A percentile compares a stretch with the other conserved stretches of the same genome.
These are phyloP conservation scores for Evansstolkia leycettana DNA, from an alignment of 495 filamentous ascomycete genomes.

Conservation along the genomic window DNA sequence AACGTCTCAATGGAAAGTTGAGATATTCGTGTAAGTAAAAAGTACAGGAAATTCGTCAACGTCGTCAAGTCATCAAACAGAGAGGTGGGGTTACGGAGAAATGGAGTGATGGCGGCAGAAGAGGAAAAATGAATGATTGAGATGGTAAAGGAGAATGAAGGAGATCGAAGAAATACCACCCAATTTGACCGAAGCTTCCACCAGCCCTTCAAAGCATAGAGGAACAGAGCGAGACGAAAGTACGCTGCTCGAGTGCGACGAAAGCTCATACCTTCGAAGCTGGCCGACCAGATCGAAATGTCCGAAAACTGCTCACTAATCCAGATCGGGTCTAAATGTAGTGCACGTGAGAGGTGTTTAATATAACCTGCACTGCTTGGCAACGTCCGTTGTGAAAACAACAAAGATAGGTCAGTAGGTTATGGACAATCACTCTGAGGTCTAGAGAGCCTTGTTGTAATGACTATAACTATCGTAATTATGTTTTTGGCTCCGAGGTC, in stretches of 20 bases:
- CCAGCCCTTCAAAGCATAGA: not conserved
- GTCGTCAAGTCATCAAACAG: conserved; percentile 33
- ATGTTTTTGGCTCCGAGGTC: too few species aligned
- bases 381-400: too few species aligned
- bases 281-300: not conserved
- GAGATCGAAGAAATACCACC: not conserved
- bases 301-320: not conserved
- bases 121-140: not conserved
- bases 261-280: too few species aligned
- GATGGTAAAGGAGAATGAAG: too few species aligned
- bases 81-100: conserved; percentile 9
- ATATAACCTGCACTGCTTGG: too few species aligned
- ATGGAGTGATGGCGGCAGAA: conserved; percentile 3
- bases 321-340: not conserved
- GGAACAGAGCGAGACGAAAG: too few species aligned
- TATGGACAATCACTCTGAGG: too few species aligned
- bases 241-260: too few species aligned
- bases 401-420: too few species aligned
- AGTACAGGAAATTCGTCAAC: conserved; percentile 33
- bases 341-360: conserved; percentile 1
- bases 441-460: too few species aligned
- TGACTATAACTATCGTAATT: too few species aligned
- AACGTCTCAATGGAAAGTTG: conserved; percentile 4
- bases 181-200: not conserved
- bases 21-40: conserved; percentile 13